These are phyloP conservation scores for Xylaria grammica DNA, from an alignment of 495 filamentous ascomycete genomes.

Conservation along the genomic window DNA sequence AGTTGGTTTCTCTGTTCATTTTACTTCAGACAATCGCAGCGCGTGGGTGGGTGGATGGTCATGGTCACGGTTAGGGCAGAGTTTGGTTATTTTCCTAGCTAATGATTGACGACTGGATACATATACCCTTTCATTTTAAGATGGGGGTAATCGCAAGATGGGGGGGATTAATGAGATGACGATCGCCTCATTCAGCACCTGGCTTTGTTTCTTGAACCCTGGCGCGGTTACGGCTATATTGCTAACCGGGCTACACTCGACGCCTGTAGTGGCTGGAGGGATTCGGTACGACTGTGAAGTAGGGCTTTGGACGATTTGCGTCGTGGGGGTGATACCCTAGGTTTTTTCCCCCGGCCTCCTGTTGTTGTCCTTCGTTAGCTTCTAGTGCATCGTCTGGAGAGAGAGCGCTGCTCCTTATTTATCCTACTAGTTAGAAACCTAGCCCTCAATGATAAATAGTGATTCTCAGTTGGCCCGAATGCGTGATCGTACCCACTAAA, in stretches of 20 bases:
- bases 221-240: neutral
- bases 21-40: neutral
- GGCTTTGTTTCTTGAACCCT: neutral
- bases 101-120: conserved; percentile 36
- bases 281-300: too few relatives aligned
- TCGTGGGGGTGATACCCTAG: conserved; percentile 17
- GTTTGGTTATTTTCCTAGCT: conserved; percentile 34
- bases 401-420: neutral
- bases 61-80: conserved; percentile 12
- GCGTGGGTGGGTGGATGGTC: too few relatives aligned
- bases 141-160: conserved; percentile 42
- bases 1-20: conserved; percentile 15
- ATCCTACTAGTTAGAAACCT: neutral
- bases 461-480: too few relatives aligned
- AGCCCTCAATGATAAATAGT: too few relatives aligned
- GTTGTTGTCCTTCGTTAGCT: conserved; percentile 5
- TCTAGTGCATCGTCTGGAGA: neutral
- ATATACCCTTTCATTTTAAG: conserved; percentile 43
- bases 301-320: neutral
- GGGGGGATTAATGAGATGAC: conserved; percentile 32
- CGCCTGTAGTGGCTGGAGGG: neutral
- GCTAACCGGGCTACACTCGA: neutral
- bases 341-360: conserved; percentile 7
- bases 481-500: too few relatives aligned
- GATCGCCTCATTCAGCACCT: conserved; percentile 13